phyloP scores from a whole-genome alignment of 2,329 filamentous ascomycete genomes.

The Furcasterigmium furcatum region DNA sequence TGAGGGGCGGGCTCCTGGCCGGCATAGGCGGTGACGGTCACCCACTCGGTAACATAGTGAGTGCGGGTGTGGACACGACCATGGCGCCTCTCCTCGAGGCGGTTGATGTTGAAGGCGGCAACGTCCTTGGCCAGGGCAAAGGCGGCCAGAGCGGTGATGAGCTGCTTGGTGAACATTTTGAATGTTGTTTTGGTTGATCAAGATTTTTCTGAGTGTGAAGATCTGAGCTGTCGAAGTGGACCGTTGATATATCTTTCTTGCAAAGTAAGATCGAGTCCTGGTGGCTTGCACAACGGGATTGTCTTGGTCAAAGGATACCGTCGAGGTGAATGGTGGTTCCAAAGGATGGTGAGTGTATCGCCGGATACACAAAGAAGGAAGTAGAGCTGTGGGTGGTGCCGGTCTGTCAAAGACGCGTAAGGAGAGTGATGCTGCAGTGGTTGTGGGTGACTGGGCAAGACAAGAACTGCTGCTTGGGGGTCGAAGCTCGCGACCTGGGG shows the following conservation, averaged over 20 bases:
- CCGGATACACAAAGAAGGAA: conserved; percentile 10
- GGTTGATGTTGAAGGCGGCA: conserved; percentile 38
- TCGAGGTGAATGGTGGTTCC: conserved; percentile 3
- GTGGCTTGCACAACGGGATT: background rate
- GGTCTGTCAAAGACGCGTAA: conserved; percentile 53
- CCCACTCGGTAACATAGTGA: conserved; percentile 30
- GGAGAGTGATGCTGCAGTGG: conserved; percentile 30
- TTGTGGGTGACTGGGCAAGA: conserved; percentile 16
- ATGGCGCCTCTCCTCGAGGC: conserved; percentile 28
- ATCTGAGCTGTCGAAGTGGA: conserved; percentile 6
- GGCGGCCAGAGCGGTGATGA: conserved; percentile 36
- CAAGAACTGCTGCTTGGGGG: conserved; percentile 2
- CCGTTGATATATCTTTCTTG: background rate
- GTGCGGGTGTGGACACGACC: conserved; percentile 26
- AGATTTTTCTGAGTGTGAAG: conserved; percentile 6
- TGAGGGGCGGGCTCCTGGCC: conserved; percentile 14
- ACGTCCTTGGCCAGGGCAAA: conserved; percentile 40
- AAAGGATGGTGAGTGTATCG: conserved; percentile 10
- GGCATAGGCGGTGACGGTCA: conserved; percentile 38
- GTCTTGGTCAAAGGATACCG: conserved; percentile 1
- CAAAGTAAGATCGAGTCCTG: conserved; percentile 1
- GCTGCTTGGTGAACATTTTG: conserved; percentile 39
- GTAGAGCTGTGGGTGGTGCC: conserved; percentile 6
- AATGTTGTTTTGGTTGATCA: conserved; percentile 10
- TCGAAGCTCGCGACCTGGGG: conserved; percentile 11